Base-by-base conservation (phyloP, 1,139 yeast species). In the Nakaseomyces sp. region DNA sequence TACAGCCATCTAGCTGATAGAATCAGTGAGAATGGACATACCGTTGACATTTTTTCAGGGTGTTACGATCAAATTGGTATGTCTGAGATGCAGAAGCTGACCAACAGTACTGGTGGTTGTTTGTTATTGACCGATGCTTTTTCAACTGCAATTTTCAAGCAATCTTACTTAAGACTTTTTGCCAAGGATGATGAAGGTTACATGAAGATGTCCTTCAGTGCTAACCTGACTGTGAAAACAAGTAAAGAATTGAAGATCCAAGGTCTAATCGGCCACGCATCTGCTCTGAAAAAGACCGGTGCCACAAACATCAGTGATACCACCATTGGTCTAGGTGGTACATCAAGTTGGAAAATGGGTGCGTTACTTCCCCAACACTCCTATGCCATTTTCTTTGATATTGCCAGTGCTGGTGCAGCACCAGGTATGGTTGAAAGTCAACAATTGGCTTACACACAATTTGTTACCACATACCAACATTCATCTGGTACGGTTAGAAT, bases 1-100 rank as follows among this genome's bases (percentile, higher is more conserved):
- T 93, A 89, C 66, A 94, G 86, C 52, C 71, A 73, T 24, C 65
- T 91, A 43, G 86, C 95, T 32, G 76, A 79, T 45, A 83, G 84
- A 54, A 81, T 81, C 12, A 70, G 85, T 25, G 75, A 77, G 44
- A 84, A 86, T 61, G 86, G 93, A 20, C 96, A 88, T 60, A 78
- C 93, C 19, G 80, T 91, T 44, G 98, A 91, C 66, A 79, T 91
- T 43, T 89, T 88, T 68, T 97, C 95, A 32, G 98, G 98, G 48
- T 88, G 96, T 68, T 89, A 88, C 63, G 99, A 91, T 68, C 98
- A 91, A 72, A 85, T 89, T 52, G 99, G 99, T 64, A 81, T 91
- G 76, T 81, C 84, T 56, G 99, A 91, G 70, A 91, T 91, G 97
- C 86, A 87, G 67, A 75, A 84, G 48, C 71, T 93, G 57, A 76